These are phyloP conservation scores for Diaporthe citriasiana DNA, from an alignment of 2,329 filamentous ascomycete genomes.

Conservation along the genomic window DNA sequence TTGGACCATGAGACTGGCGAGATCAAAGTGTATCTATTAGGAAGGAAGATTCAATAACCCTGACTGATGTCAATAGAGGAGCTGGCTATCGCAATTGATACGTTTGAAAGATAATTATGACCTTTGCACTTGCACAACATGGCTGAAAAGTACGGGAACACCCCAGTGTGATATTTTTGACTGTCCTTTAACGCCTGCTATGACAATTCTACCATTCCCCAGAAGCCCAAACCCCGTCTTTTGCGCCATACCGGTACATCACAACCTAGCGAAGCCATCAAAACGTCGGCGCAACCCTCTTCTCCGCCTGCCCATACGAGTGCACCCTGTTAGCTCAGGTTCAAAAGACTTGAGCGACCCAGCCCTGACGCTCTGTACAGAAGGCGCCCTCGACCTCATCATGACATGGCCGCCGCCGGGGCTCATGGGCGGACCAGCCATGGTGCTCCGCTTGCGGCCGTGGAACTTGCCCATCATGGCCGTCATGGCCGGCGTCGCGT, in stretches of 20 bases:
- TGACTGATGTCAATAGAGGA: no score
- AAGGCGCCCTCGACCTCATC: conserved; percentile 47
- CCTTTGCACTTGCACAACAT: neutral
- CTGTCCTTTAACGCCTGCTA: neutral
- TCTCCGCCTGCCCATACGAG: conserved; percentile 41
- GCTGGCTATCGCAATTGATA: no score
- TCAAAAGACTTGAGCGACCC: conserved; percentile 46
- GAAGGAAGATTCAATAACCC: no score
- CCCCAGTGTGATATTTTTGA: neutral
- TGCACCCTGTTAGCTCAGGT: conserved; percentile 42
- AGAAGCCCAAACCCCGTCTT: neutral
- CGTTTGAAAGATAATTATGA: no score
- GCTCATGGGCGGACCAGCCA: conserved; percentile 24
- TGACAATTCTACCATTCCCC: neutral
- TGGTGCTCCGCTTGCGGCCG: conserved; percentile 34
- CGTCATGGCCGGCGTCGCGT: conserved; percentile 48
- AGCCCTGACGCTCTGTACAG: conserved; percentile 40
- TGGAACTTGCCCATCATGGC: conserved; percentile 54
- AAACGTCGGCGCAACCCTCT: conserved; percentile 48
- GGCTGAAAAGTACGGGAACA: no score
- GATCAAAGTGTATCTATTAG: no score
- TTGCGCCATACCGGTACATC: neutral
- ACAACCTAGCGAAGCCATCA: conserved; percentile 8
- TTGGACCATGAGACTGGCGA: no score
- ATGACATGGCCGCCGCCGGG: conserved; percentile 6